These are phyloP conservation scores for Phoenix roebelenii DNA, from an alignment of 176 grass and related monocot species.

Conservation along the genomic window DNA sequence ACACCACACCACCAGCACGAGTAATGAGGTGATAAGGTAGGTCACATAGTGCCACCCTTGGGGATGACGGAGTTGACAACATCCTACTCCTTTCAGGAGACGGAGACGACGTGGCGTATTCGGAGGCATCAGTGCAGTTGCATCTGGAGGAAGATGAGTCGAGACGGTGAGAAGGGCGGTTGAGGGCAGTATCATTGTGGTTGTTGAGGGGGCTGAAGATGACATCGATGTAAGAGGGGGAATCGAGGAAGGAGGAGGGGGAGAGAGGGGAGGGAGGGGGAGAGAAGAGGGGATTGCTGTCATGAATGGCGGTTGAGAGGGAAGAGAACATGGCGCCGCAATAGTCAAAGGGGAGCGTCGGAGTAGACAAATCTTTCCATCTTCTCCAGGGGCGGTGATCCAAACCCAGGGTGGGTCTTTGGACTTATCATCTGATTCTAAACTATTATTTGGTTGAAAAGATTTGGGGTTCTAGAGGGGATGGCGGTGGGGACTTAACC, in stretches of 20 bases:
- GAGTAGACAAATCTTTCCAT: conserved; percentile 14
- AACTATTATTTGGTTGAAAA: background rate
- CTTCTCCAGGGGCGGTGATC: background rate
- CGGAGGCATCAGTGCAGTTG: conserved; percentile 25
- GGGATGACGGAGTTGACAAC: conserved; percentile 46
- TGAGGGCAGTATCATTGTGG: conserved; percentile 18
- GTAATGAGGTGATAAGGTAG: conserved; percentile 57
- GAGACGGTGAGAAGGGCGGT: background rate
- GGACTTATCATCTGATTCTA: conserved; percentile 7
- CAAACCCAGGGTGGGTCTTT: conserved; percentile 1
- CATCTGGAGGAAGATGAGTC: conserved; percentile 36
- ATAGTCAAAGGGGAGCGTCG: background rate
- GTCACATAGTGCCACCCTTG: conserved; percentile 49
- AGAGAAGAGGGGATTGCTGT: conserved; percentile 22
- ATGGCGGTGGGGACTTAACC: background rate
- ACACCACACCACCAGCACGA: conserved; percentile 27
- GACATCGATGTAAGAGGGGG: conserved; percentile 82
- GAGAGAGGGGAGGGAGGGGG: conserved; percentile 36
- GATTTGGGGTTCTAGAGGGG: no score
- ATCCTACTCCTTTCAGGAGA: conserved; percentile 60
- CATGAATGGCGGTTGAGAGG: conserved; percentile 19
- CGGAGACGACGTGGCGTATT: conserved; percentile 54
- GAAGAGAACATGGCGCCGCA: conserved; percentile 33
- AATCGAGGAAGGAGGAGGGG: conserved; percentile 71
- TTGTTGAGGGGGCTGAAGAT: conserved; percentile 43